These are phyloP conservation scores for Ophiostoma tasmaniense DNA, from an alignment of 2,329 filamentous ascomycete species.

Conservation along the genomic window DNA sequence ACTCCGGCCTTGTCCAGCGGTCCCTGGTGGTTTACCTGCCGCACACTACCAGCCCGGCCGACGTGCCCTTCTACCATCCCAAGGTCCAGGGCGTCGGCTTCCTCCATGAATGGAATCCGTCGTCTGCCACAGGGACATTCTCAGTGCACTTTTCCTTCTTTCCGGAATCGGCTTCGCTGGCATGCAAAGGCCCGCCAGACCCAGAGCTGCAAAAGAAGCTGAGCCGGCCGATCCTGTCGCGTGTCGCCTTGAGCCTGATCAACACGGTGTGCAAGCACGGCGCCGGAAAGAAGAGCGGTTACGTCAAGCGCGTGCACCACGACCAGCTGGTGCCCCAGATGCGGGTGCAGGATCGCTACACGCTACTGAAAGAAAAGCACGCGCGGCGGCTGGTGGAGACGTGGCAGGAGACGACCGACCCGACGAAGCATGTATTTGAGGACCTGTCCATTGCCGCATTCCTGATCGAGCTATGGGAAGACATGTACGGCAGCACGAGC, in stretches of 20 bases:
- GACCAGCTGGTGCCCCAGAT: constrained; percentile 72
- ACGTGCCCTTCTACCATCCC: constrained; percentile 85
- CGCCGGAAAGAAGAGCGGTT: constrained; percentile 54
- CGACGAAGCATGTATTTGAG: constrained; percentile 89
- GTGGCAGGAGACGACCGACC: constrained; percentile 84
- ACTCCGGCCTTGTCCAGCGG: constrained; percentile 22
- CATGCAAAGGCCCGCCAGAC: not conserved
- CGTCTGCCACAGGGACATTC: constrained; percentile 37
- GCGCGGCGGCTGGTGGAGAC: constrained; percentile 58
- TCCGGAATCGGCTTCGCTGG: not conserved
- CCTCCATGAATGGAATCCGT: constrained; percentile 53
- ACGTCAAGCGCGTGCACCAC: constrained; percentile 75
- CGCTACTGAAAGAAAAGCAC: constrained; percentile 69
- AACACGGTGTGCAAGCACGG: constrained; percentile 65
- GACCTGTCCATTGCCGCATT: constrained; percentile 87
- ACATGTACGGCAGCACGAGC: constrained; percentile 55
- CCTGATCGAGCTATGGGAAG: constrained; percentile 79
- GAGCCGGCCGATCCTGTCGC: constrained; percentile 35
- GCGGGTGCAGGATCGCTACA: constrained; percentile 73
- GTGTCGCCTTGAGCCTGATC: constrained; percentile 62
- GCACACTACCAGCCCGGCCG: constrained; percentile 51
- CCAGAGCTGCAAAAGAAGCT: constrained; percentile 30
- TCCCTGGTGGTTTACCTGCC: constrained; percentile 70
- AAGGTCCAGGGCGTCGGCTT: constrained; percentile 66
- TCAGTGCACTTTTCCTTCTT: constrained; percentile 48